Conservation (phyloP, 2,329 filamentous ascomycete genomes). For the Curvularia hawaiiensis region DNA sequence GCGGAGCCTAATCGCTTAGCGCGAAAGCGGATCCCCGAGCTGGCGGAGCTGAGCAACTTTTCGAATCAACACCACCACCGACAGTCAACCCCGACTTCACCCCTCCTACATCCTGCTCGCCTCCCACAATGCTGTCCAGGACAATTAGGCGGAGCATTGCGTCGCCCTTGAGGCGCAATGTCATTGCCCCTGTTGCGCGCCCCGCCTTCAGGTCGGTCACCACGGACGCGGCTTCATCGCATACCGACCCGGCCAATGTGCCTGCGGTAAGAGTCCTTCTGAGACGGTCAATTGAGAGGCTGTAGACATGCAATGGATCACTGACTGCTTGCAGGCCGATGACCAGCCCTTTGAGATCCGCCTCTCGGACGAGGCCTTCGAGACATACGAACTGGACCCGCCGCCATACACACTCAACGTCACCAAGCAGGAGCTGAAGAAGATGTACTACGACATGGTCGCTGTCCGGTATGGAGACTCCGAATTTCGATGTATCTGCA, state of each 20-base stretch:
- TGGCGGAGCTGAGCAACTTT: constrained; percentile 29
- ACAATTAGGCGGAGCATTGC: constrained; percentile 48
- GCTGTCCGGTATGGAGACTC: constrained; percentile 74
- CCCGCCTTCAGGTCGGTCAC: constrained; percentile 73
- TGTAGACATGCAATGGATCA: constrained; percentile 9
- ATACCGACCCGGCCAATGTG: constrained; percentile 78
- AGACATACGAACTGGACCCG: constrained; percentile 98
- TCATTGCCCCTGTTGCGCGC: constrained; percentile 41
- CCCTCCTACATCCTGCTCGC: constrained; percentile 23
- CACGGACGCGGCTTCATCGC: constrained; percentile 90
- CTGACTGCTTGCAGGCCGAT: constrained; percentile 69
- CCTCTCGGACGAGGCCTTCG: constrained; percentile 98
- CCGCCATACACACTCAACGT: constrained; percentile 90
- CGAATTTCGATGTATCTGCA: neutral
- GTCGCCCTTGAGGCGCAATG: constrained; percentile 48
- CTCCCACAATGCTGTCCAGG: constrained; percentile 47
- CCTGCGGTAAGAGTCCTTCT: constrained; percentile 61
- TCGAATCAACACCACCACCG: constrained; percentile 25
- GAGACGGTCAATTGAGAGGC: constrained; percentile 6
- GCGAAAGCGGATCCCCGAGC: constrained; percentile 25
- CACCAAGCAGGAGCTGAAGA: constrained; percentile 97
- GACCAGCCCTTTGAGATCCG: constrained; percentile 90
- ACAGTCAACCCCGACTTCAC: constrained; percentile 27
- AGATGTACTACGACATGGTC: constrained; percentile 99
- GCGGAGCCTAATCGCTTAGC: constrained; percentile 18